Evolutionary conservation across 176 grass and related monocot species (phyloP), one percentile per base, ranked within the genome.

Genomic region (Oryza meyeriana): DNA sequence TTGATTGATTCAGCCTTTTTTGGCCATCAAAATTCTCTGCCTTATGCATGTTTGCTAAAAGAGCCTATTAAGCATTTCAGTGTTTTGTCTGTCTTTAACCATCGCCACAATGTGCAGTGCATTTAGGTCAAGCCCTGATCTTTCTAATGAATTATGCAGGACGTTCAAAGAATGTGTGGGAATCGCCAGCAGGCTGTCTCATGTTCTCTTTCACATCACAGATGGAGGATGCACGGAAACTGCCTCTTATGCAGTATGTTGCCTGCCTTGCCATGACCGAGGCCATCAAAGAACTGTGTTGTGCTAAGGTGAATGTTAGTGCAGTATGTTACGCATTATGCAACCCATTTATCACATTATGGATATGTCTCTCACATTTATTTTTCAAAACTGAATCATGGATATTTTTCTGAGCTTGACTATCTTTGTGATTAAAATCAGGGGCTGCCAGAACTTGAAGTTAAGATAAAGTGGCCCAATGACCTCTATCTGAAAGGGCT

Each of bases 381-480:
- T 45, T 14, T 36, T 6, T 36, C 4, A 4, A 33, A 52, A 22
- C 50, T 1, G 0, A 55, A 55, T 55, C 18, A 55, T 55, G 50
- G 20, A 55, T 48, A 57, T 55, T 70, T 83, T 25, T 58, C 4
- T 26, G 29, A 32, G 8, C 32, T 79, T 78, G 35, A 0, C 25
- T 76, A 18, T 72, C 12, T 66, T 27, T 87, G 63, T 73, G 18
- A 45, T 82, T 33, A 77, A 81, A 77, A 71, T 83, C 70, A 98
- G 96, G 93, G 82, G 52, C 86, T 93, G 64, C 76, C 86, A 1
- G 84, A 93, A 79, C 81, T 98, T 31, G 90, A 98, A 83, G 72
- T 95, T 78, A 92, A 73, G 80, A 98, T 98, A 84, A 98, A 98
- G 48, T 98, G 96, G 96, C 96, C 93, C 11, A 98, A 98, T 83